Base-by-base conservation (phyloP, 441 rosid species). In the Adansonia gregorii region DNA sequence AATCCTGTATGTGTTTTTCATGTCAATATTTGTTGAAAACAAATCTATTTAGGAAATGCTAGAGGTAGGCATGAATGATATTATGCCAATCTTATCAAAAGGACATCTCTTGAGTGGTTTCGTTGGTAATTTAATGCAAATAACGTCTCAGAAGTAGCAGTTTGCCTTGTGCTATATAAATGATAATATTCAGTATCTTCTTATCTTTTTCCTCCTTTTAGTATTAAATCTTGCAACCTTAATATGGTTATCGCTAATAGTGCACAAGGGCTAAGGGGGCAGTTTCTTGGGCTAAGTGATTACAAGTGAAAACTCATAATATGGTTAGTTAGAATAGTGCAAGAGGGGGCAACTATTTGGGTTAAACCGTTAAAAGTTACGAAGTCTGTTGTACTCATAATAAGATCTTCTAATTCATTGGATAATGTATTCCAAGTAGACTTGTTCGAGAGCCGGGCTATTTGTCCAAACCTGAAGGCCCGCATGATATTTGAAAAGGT, bases 201-300 rank as follows among this genome's bases (percentile, higher is more conserved):
- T 8, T 66, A 66, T 66, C 27, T 17, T 14, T 8, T 66, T 41
- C 27, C 51, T 41, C 51, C 14, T 41, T 66, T 66, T 66, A 14
- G 6, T 66, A 35, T 41, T 41, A n/a, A 43, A 43, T 27, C 14
- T 8, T 41, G 24, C n/a, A 35, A 14, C 19, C 20, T 15, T 64
- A 64, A 64, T 35, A 64, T 4, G 11, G 20, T 8, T 64, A 24
- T 35, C 39, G 12, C 11, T 15, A 14, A 64, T 35, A 35, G 11
- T 41, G 24, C 24, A 39, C 6, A 8, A 8, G 22, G 70, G 49
- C n/a, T 2, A 8, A 8, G 22, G 70, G 49, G 19, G 70, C 51
- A 65, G 24, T 39, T 63, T 65, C 51, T 65, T 41, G 48, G 14
- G 70, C 49, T n/a, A 65, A 39, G 70, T 4, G 31, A 60, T 60